Evolutionary conservation across 768 basidiomycete species (phyloP).

Genomic region (Serendipita sp.): DNA sequence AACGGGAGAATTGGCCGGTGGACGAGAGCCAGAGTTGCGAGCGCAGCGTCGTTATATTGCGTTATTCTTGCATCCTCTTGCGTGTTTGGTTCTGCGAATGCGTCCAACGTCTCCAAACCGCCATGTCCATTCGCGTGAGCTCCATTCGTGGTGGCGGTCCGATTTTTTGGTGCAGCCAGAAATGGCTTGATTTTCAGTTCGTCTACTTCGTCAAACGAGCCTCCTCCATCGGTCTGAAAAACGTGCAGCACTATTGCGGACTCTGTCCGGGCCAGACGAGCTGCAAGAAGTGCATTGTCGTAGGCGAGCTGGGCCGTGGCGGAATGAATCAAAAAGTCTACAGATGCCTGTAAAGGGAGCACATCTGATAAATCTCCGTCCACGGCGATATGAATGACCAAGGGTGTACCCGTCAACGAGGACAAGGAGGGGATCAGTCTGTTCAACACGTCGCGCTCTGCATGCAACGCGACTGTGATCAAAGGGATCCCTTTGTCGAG

Average conservation of each 20-base stretch:
- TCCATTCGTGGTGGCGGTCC: conserved; percentile 3
- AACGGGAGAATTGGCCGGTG: conserved; percentile 48
- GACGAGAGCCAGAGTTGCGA: conserved; percentile 46
- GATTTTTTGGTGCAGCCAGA: conserved; percentile 28
- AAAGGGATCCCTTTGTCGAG: conserved; percentile 27
- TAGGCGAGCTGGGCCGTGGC: conserved; percentile 65
- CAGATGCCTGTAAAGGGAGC: conserved; percentile 58
- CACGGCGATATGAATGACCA: conserved; percentile 59
- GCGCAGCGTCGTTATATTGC: conserved; percentile 48
- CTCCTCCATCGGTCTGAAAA: conserved; percentile 39
- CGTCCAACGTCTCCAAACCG: conserved; percentile 9
- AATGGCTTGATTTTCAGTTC: conserved; percentile 48
- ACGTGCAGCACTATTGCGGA: conserved; percentile 72
- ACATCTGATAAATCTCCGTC: conserved; percentile 54
- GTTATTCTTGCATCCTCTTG: background rate
- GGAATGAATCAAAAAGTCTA: conserved; percentile 73
- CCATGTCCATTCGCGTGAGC: conserved; percentile 15
- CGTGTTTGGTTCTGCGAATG: background rate
- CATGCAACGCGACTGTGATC: conserved; percentile 42
- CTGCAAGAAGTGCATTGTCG: conserved; percentile 78
- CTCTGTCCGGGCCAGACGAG: conserved; percentile 55
- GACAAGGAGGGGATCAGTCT: conserved; percentile 54
- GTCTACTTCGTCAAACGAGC: conserved; percentile 33
- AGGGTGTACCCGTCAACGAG: conserved; percentile 44
- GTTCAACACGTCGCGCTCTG: conserved; percentile 36